A percentile compares a stretch with the other conserved stretches of the same genome.
phyloP scores from a whole-genome alignment of 2,329 filamentous ascomycete genomes.

The Neobulgaria alba region DNA sequence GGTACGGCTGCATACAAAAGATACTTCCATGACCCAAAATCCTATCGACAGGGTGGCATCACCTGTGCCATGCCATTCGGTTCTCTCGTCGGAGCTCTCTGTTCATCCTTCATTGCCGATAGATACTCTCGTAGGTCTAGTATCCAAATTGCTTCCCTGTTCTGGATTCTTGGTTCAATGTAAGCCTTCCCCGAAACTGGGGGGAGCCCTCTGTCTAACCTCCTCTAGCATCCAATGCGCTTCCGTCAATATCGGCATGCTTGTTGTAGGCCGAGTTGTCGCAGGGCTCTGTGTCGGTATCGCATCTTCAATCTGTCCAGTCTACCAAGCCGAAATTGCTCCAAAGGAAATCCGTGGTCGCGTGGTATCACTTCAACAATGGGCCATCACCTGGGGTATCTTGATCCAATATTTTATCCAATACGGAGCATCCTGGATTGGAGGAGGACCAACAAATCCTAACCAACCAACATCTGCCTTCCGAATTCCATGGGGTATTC shows the following conservation, averaged over 20 bases:
- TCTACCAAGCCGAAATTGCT: conserved; percentile 60
- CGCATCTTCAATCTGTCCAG: conserved; percentile 56
- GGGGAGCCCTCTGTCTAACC: background rate
- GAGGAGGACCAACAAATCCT: conserved; percentile 40
- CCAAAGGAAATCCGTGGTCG: conserved; percentile 49
- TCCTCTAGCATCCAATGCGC: conserved; percentile 46
- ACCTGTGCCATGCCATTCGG: conserved; percentile 68
- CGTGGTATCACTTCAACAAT: conserved; percentile 58
- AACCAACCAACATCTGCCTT: conserved; percentile 46
- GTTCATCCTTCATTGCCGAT: conserved; percentile 48
- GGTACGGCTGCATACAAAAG: conserved; percentile 60
- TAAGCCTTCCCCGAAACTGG: conserved; percentile 7
- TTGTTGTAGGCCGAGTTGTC: conserved; percentile 62
- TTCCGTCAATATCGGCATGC: conserved; percentile 58
- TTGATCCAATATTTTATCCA: conserved; percentile 59
- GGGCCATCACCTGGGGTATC: conserved; percentile 64
- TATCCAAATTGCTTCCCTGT: conserved; percentile 39
- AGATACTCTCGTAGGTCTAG: conserved; percentile 38
- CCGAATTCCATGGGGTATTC: conserved; percentile 53
- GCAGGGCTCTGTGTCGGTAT: conserved; percentile 69
- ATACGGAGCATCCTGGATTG: conserved; percentile 50
- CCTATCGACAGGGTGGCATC: conserved; percentile 58
- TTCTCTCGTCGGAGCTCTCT: conserved; percentile 54
- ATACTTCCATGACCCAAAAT: conserved; percentile 57
- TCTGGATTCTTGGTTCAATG: conserved; percentile 39